Evolutionary conservation across 2,329 filamentous ascomycete species (phyloP).

Genomic region (Sordariomycetes sp.): DNA sequence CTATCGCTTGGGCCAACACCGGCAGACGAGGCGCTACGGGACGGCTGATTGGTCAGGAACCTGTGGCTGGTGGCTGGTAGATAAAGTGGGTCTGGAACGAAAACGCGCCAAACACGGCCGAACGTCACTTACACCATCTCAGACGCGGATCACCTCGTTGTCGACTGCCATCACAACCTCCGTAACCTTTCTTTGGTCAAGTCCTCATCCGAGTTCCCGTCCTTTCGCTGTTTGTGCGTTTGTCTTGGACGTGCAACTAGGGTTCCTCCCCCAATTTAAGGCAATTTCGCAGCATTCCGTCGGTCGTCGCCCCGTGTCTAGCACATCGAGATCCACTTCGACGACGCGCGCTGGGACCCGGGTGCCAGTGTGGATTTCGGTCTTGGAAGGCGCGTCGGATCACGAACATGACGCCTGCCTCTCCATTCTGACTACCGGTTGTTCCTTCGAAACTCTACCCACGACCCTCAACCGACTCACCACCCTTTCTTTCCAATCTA

Average conservation of each 20-base stretch:
- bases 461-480: too few species aligned
- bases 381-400: slow-evolving; percentile 18
- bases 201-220: background rate
- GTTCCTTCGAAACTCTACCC: too few species aligned
- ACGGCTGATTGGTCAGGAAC: background rate
- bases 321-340: background rate
- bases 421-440: slow-evolving; percentile 16
- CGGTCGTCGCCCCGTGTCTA: too few species aligned
- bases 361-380: slow-evolving; percentile 2
- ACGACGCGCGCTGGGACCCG: slow-evolving; percentile 1
- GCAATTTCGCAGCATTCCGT: too few species aligned
- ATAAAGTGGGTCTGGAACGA: background rate
- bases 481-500: background rate
- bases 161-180: background rate
- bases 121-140: slow-evolving; percentile 3
- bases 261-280: too few species aligned
- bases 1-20: background rate
- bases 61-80: slow-evolving; percentile 2
- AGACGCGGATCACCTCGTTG: slow-evolving; percentile 1
- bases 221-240: too few species aligned
- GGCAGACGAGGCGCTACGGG: background rate
- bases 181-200: background rate
- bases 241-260: too few species aligned
- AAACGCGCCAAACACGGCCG: background rate
- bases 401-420: slow-evolving; percentile 29